A percentile compares a stretch with the other conserved stretches of the same genome.
These are phyloP conservation scores for Rhipidocladum racemiflorum DNA, from an alignment of 176 grass and related monocot genomes.

Conservation along the genomic window DNA sequence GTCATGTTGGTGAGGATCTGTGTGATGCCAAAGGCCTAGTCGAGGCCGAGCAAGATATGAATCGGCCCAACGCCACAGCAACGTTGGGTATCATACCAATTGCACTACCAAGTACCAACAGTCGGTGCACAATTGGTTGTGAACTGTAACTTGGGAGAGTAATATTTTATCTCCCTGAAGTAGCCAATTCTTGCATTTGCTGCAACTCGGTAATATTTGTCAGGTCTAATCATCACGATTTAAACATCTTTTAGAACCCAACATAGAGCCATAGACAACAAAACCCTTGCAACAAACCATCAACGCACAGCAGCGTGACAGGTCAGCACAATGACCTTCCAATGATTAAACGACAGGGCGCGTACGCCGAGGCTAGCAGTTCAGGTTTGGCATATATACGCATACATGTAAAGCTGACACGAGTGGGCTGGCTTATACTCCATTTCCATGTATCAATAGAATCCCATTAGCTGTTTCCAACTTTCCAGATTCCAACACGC, in stretches of 20 bases:
- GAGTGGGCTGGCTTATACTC: not conserved
- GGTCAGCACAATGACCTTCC: not conserved
- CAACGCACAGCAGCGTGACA: not conserved
- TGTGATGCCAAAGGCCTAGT: not conserved
- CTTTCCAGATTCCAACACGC: not conserved
- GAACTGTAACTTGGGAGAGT: no score
- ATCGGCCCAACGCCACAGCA: not conserved
- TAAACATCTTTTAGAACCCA: not conserved
- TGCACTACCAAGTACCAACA: no score
- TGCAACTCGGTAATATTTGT: not conserved
- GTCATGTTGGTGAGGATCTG: not conserved
- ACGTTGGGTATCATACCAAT: no score
- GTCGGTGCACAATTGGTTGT: no score
- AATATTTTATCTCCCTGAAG: no score
- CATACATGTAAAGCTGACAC: not conserved
- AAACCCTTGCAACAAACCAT: not conserved
- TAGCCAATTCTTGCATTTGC: no score
- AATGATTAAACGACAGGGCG: not conserved
- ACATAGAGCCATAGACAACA: not conserved
- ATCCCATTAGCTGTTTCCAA: not conserved
- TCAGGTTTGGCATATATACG: not conserved
- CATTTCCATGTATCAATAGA: not conserved
- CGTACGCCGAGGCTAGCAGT: not conserved
- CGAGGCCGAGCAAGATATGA: not conserved
- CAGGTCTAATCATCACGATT: not conserved